Evolutionary conservation across 805 yeast species (phyloP).

Genomic region (Teunomyces barrocoloradensis): DNA sequence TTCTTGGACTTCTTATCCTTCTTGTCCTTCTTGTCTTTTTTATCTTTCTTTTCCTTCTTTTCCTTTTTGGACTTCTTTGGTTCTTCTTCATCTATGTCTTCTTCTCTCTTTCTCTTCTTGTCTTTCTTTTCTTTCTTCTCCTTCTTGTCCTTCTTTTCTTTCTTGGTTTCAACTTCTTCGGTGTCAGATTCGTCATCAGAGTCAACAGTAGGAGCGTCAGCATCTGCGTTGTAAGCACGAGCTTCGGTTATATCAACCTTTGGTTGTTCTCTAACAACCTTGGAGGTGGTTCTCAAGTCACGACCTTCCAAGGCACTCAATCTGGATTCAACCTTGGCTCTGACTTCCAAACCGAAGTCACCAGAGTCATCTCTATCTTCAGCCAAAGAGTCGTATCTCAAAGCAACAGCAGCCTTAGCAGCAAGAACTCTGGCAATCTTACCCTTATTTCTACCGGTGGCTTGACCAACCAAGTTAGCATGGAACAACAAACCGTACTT

Average conservation of each 20-base stretch:
- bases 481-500: conserved; percentile 97
- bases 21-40: conserved; percentile 47
- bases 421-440: conserved; percentile 98
- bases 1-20: conserved; percentile 37
- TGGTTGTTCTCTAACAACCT: conserved; percentile 76
- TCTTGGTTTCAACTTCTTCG: conserved; percentile 28
- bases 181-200: conserved; percentile 32
- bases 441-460: conserved; percentile 97
- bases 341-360: conserved; percentile 84
- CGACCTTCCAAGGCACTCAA: conserved; percentile 95
- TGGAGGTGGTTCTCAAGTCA: conserved; percentile 86
- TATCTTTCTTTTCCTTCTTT: conserved; percentile 53
- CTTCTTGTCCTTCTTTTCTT: conserved; percentile 33
- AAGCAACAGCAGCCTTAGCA: conserved; percentile 95
- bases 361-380: conserved; percentile 97
- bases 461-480: conserved; percentile 96
- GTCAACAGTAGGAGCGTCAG: conserved; percentile 63
- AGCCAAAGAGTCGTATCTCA: conserved; percentile 94
- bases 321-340: conserved; percentile 93
- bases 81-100: conserved; percentile 25
- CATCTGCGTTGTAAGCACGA: conserved; percentile 90
- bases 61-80: conserved; percentile 45
- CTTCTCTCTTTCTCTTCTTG: conserved; percentile 21
- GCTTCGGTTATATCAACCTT: conserved; percentile 86
- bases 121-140: conserved; percentile 25